Percentiles rank a stretch among this genome's conserved stretches.
These are phyloP conservation scores for Avena insularis DNA, from an alignment of 176 grass and related monocot genomes.

Conservation along the genomic window DNA sequence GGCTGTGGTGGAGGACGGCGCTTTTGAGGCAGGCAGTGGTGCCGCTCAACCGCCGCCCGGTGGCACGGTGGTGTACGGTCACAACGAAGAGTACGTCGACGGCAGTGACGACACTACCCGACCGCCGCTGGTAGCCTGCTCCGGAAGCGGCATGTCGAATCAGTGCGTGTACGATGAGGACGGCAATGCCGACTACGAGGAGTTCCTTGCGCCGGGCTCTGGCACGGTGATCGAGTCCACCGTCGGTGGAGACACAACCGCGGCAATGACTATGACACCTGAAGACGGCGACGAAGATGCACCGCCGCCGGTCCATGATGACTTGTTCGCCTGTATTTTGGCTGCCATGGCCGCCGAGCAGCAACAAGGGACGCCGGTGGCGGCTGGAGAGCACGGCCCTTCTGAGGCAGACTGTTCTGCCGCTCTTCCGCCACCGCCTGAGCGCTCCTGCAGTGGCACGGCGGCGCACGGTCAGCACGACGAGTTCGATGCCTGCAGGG, in stretches of 20 bases:
- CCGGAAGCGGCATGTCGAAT: not conserved
- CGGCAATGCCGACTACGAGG: not conserved
- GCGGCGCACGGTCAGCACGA: not conserved
- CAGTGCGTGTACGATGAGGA: not conserved
- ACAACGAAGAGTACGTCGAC: not conserved
- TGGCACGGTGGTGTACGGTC: not conserved
- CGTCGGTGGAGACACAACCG: not conserved
- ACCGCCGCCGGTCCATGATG: not conserved
- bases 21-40: not conserved
- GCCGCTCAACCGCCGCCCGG: not conserved
- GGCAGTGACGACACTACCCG: not conserved
- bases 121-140: not conserved
- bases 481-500: not conserved
- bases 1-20: not conserved
- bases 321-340: not conserved
- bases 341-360: conserved; percentile 3
- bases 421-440: not conserved
- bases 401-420: not conserved
- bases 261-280: not conserved
- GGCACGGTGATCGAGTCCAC: not conserved
- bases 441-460: not conserved
- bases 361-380: not conserved
- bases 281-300: not conserved
- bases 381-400: not conserved
- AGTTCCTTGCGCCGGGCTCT: not conserved